Conservation (phyloP, 148 eudicot genomes). For the Gaultheria prostrata region DNA sequence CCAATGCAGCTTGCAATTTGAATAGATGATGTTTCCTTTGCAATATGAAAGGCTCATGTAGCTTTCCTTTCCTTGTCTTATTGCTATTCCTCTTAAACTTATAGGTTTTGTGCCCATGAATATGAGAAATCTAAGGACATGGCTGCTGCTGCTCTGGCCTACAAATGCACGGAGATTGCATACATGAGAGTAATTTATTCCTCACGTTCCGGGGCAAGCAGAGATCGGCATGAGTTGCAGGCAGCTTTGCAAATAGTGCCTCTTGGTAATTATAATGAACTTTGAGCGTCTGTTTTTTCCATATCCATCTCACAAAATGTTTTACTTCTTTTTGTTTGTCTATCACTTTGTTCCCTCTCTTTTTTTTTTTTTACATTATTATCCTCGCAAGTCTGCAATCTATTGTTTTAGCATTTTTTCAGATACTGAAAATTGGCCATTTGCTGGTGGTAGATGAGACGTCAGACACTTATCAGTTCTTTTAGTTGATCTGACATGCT, state of each 20-base stretch:
- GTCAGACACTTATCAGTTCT: background rate
- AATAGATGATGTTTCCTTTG: constrained; percentile 7
- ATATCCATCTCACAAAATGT: background rate
- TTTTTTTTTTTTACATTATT: background rate
- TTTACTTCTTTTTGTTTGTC: background rate
- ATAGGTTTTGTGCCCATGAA: constrained; percentile 88
- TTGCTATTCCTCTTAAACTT: constrained; percentile 11
- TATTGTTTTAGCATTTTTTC: background rate
- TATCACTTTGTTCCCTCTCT: background rate
- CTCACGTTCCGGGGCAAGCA: constrained; percentile 55
- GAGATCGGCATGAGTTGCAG: constrained; percentile 79
- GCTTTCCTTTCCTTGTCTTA: constrained; percentile 11
- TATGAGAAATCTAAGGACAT: constrained; percentile 80
- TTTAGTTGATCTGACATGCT: constrained; percentile 18
- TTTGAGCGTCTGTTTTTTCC: background rate
- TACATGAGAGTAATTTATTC: constrained; percentile 77
- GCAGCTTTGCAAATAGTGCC: constrained; percentile 68
- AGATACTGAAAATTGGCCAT: background rate
- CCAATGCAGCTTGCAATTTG: background rate
- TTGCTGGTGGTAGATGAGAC: constrained; percentile 4
- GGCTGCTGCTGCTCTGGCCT: constrained; percentile 96
- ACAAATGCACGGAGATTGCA: constrained; percentile 90
- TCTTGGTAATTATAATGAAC: constrained; percentile 46
- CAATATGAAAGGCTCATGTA: constrained; percentile 9
- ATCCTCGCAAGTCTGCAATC: background rate